A percentile compares a stretch with the other conserved stretches of the same genome.
These are phyloP conservation scores for Aspergillus olivimuriae DNA, from an alignment of 495 filamentous ascomycete species.

Conservation along the genomic window DNA sequence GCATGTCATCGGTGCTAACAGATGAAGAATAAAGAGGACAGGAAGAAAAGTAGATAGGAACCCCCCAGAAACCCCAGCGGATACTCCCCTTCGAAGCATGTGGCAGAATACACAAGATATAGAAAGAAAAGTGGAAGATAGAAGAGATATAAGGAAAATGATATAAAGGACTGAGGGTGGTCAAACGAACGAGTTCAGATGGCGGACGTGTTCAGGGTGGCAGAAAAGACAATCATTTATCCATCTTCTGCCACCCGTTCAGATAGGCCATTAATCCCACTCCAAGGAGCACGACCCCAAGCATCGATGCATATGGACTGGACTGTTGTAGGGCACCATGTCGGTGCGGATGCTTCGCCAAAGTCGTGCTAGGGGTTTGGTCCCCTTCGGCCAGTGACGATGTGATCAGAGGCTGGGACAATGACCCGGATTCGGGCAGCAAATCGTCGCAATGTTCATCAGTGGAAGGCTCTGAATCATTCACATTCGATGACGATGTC, in stretches of 20 bases:
- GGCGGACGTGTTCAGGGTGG: background rate
- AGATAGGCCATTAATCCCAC: conserved; percentile 92
- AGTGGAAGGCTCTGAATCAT: conserved; percentile 6
- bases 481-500: too few species aligned
- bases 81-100: conserved; percentile 11
- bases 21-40: conserved; percentile 16
- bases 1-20: conserved; percentile 18
- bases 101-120: conserved; percentile 19
- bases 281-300: conserved; percentile 84
- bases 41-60: conserved; percentile 8
- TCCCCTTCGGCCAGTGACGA: conserved; percentile 28
- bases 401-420: conserved; percentile 4
- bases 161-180: conserved; percentile 4
- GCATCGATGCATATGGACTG: conserved; percentile 78
- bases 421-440: background rate
- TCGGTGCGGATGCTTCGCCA: conserved; percentile 34
- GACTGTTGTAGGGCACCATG: conserved; percentile 51
- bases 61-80: conserved; percentile 4
- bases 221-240: conserved; percentile 39
- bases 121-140: conserved; percentile 8
- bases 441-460: too few species aligned
- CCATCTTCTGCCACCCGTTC: conserved; percentile 76
- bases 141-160: conserved; percentile 13
- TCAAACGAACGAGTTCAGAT: conserved; percentile 4
- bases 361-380: conserved; percentile 33